Percentiles rank a stretch among this genome's conserved stretches.
phyloP scores from a whole-genome alignment of 768 basidiomycete species.

The Leucocoprinus birnbaumii region DNA sequence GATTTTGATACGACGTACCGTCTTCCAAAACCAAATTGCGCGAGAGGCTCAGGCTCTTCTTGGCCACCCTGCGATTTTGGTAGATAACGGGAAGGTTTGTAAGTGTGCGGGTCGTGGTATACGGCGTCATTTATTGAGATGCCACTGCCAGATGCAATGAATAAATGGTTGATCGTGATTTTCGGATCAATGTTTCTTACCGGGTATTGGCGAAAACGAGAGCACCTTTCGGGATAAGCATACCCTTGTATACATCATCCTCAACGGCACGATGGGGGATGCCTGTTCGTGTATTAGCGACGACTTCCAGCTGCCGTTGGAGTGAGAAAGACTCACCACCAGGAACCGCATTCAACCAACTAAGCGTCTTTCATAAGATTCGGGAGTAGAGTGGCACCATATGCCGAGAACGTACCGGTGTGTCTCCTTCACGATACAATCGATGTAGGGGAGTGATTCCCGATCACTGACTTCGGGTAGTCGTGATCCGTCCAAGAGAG shows the following conservation, averaged over 20 bases:
- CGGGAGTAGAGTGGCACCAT: no score
- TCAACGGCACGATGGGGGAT: constrained; percentile 64
- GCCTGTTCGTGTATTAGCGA: constrained; percentile 26
- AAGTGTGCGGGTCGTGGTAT: neutral
- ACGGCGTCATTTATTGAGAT: neutral
- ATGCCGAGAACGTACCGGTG: constrained; percentile 11
- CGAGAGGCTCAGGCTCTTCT: neutral
- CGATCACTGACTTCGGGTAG: constrained; percentile 32
- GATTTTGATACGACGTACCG: neutral
- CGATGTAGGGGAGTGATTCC: constrained; percentile 31
- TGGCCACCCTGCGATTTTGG: neutral
- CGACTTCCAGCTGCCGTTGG: neutral
- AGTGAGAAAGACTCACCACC: neutral
- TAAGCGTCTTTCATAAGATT: no score
- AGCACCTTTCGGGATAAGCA: constrained; percentile 61
- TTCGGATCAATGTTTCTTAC: constrained; percentile 23
- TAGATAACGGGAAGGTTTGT: neutral
- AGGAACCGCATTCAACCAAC: neutral
- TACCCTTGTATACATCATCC: constrained; percentile 58
- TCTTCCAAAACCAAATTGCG: constrained; percentile 1
- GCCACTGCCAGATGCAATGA: neutral
- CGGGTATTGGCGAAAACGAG: constrained; percentile 64
- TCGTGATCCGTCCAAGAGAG: constrained; percentile 28
- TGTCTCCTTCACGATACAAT: constrained; percentile 27
- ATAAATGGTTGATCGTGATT: neutral